Evolutionary conservation across 2,329 filamentous ascomycete species (phyloP).

Genomic region (Nigrograna mackinnonii): DNA sequence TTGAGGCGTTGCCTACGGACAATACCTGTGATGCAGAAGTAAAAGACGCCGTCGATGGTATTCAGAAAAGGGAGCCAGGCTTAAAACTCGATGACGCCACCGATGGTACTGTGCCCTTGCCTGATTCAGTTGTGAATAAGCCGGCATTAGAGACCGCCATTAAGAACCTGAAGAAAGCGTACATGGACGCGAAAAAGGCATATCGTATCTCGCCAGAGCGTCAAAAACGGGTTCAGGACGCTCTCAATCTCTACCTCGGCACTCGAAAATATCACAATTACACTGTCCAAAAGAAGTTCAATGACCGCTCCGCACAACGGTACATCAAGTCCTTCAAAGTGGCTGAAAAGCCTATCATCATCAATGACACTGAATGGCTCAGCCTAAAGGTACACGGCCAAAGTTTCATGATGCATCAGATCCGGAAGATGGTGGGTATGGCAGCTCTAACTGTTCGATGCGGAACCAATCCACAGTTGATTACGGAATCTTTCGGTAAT

Average conservation of each 20-base stretch:
- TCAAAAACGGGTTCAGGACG: conserved; percentile 73
- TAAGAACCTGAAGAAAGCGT: conserved; percentile 65
- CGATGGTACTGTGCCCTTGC: conserved; percentile 33
- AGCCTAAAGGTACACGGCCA: conserved; percentile 96
- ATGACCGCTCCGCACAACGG: conserved; percentile 82
- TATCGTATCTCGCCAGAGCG: conserved; percentile 80
- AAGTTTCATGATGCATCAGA: conserved; percentile 99
- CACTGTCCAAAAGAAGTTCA: conserved; percentile 83
- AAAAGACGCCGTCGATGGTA: conserved; percentile 23
- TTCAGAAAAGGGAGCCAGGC: conserved; percentile 27
- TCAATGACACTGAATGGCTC: conserved; percentile 92
- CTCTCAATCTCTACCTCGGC: conserved; percentile 75
- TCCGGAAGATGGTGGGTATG: conserved; percentile 98
- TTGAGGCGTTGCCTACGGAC: conserved; percentile 13
- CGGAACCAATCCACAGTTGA: conserved; percentile 72
- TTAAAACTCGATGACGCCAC: conserved; percentile 27
- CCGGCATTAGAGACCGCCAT: conserved; percentile 10
- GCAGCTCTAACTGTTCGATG: conserved; percentile 82
- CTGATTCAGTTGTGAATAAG: conserved; percentile 16
- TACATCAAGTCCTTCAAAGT: conserved; percentile 91
- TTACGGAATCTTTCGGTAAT: conserved; percentile 74
- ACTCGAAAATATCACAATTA: conserved; percentile 97
- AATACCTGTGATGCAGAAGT: conserved; percentile 19
- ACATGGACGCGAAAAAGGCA: conserved; percentile 77
- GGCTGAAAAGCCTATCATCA: conserved; percentile 68